Evolutionary conservation across 1,284 basidiomycete species (phyloP), one percentile per base, ranked within the genome.

Genomic region (Cystobasidiaceae sp.): DNA sequence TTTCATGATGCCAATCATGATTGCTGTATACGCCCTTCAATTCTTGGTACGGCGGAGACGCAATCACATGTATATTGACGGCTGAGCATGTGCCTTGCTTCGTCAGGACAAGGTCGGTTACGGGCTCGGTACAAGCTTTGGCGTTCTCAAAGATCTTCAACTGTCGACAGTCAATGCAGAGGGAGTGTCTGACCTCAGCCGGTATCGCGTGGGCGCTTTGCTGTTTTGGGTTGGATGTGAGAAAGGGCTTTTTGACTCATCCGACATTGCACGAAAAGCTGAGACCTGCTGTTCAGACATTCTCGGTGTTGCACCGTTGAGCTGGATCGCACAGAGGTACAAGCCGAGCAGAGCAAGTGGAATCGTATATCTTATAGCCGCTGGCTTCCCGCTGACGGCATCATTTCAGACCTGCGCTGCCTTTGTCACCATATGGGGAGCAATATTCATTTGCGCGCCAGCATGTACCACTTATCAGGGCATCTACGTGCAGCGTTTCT

Each of bases 401-500:
- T 44, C 50, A 6, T 32, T 37, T 44, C 43, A 64, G 43, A 33
- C 37, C 4, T 55, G 61, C 43, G 37, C 61, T 3, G 37, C 45
- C 21, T 64, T 55, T 44, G 23, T 28, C 25, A 21, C 55, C 17
- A 17, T 56, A 6, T 64, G 61, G 61, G 61, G 61, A 4, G 34
- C 54, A 17, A 34, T 64, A 5, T 27, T 56, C 17, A 43, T 48
- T 7, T 30, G 27, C 6, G 54, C 61, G 17, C 51, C 52, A 1
- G 32, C 51, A 2, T 64, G 51, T 33, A 55, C 23, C 8, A 7
- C 45, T n/a, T 44, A 44, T 23, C 19, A 44, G 15, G 43, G 43
- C 4, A 44, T 44, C n/a, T n/a, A n/a, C n/a, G n/a, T n/a, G n/a
- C n/a, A n/a, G n/a, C n/a, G n/a, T n/a, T n/a, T n/a, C n/a, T n/a